Conservation (phyloP, 345 rosid species). For the Physaria fendleri region DNA sequence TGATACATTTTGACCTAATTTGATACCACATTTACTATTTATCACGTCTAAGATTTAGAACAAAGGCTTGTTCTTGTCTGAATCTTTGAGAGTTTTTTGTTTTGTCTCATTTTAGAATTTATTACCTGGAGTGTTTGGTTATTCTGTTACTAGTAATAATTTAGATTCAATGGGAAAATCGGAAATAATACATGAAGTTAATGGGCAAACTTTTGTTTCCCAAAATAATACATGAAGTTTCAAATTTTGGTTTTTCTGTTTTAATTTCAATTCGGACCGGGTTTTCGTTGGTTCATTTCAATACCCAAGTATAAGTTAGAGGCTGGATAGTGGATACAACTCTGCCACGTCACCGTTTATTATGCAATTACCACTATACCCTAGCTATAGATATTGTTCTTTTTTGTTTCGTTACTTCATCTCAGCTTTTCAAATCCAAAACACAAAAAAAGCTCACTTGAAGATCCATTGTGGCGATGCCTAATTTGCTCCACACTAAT, state of each 20-base stretch:
- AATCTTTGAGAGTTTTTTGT: conserved; percentile 10
- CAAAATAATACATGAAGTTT: no score
- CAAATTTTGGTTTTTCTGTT: no score
- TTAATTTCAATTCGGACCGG: no score
- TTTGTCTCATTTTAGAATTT: no score
- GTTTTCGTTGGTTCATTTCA: no score
- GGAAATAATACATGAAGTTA: no score
- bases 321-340: background rate
- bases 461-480: conserved; percentile 32
- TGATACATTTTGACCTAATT: conserved; percentile 21
- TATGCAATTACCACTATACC: background rate
- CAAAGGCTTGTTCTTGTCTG: conserved; percentile 26
- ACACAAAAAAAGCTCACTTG: background rate
- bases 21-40: conserved; percentile 5
- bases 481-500: conserved; percentile 24
- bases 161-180: no score
- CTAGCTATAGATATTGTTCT: conserved; percentile 21
- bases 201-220: no score
- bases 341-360: background rate
- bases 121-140: no score
- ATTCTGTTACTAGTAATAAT: no score
- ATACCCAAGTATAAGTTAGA: no score
- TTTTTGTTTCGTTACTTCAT: background rate
- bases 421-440: background rate
- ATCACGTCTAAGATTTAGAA: no score